phyloP scores from a whole-genome alignment of 179 eudicot genomes.

The Monotropa hypopitys region DNA sequence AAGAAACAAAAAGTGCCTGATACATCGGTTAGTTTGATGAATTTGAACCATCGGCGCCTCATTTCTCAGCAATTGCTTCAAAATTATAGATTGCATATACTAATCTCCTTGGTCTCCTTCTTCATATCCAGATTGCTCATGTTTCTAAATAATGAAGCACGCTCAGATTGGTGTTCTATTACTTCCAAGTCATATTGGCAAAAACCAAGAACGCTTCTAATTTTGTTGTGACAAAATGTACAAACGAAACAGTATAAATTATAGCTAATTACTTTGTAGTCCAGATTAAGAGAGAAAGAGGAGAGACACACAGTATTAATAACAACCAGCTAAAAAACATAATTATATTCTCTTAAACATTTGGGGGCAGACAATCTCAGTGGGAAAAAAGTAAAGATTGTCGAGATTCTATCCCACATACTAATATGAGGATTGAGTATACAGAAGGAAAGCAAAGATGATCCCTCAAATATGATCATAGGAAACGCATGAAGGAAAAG shows the following conservation, averaged over 20 bases:
- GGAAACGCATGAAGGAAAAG: neutral
- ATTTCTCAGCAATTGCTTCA: neutral
- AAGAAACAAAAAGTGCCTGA: neutral
- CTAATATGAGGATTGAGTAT: neutral
- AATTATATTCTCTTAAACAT: neutral
- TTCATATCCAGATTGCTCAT: too few relatives aligned
- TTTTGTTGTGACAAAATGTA: too few relatives aligned
- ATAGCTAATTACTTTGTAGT: too few relatives aligned
- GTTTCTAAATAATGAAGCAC: too few relatives aligned
- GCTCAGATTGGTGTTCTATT: too few relatives aligned
- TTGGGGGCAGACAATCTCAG: neutral
- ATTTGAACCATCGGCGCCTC: neutral
- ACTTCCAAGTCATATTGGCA: too few relatives aligned
- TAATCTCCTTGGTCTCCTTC: too few relatives aligned
- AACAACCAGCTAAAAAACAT: neutral
- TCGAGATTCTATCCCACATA: neutral
- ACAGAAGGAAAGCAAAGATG: neutral
- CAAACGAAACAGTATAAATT: too few relatives aligned
- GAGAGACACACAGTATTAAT: neutral
- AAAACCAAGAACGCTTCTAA: too few relatives aligned
- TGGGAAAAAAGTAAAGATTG: neutral
- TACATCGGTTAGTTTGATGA: constrained; percentile 2
- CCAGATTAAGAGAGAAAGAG: too few relatives aligned
- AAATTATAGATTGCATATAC: too few relatives aligned
- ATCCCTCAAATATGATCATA: neutral